Conservation (phyloP, 2,329 filamentous ascomycete genomes). For the Chaetomium globosum region DNA sequence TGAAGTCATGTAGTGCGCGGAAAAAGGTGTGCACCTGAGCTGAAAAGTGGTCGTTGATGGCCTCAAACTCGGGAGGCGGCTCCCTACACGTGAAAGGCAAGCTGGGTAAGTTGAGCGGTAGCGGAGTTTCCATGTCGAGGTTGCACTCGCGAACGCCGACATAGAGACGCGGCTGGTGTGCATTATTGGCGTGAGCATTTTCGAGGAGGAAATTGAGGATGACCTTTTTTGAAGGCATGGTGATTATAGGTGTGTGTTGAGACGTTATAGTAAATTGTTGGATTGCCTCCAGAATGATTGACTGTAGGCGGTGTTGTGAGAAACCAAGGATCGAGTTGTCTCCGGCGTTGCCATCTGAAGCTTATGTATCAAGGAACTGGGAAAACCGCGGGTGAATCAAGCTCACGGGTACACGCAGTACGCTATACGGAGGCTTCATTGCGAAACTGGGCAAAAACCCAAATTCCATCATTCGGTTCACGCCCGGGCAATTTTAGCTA, state of each 20-base stretch:
- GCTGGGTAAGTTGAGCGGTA: neutral
- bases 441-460: too few species aligned
- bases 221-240: slow-evolving; percentile 18
- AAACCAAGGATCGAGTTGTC: too few species aligned
- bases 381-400: neutral
- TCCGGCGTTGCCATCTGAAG: neutral
- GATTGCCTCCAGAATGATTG: neutral
- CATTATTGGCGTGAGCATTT: slow-evolving; percentile 7
- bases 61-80: slow-evolving; percentile 2
- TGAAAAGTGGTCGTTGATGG: slow-evolving; percentile 18
- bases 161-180: neutral
- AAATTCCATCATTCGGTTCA: too few species aligned
- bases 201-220: slow-evolving; percentile 17
- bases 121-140: slow-evolving; percentile 7
- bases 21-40: slow-evolving; percentile 18
- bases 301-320: neutral
- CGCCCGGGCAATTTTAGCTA: too few species aligned
- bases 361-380: neutral
- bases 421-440: too few species aligned
- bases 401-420: neutral
- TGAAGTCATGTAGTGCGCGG: slow-evolving; percentile 6
- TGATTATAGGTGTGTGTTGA: slow-evolving; percentile 10
- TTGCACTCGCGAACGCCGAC: slow-evolving; percentile 26
- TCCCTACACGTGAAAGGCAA: slow-evolving; percentile 6
- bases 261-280: slow-evolving; percentile 14